phyloP scores from a whole-genome alignment of 2,329 filamentous ascomycete species.

The Colletotrichum liaoningense region DNA sequence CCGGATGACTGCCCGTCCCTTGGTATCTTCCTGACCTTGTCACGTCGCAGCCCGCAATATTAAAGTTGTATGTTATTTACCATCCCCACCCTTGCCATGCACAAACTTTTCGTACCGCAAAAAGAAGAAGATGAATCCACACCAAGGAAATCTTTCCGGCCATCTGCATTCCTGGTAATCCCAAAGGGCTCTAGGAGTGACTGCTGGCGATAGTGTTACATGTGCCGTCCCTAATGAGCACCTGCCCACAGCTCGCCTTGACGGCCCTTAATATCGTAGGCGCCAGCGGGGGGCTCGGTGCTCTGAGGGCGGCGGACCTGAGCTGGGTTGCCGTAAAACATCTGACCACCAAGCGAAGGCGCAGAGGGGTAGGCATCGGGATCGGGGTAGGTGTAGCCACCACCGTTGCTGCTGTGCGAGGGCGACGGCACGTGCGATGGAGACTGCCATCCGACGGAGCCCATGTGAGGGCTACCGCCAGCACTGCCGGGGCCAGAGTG shows the following conservation, averaged over 20 bases:
- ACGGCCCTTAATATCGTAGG: conserved; percentile 72
- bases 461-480: conserved; percentile 89
- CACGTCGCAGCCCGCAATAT: conserved; percentile 32
- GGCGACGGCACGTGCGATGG: conserved; percentile 80
- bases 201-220: not conserved
- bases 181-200: not conserved
- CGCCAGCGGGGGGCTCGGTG: conserved; percentile 71
- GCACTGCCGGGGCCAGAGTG: conserved; percentile 75
- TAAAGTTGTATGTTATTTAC: conserved; percentile 38
- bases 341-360: conserved; percentile 68
- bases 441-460: conserved; percentile 85
- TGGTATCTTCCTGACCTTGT: conserved; percentile 32
- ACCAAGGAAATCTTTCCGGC: not conserved
- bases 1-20: conserved; percentile 25
- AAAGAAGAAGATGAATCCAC: not conserved
- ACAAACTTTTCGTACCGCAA: conserved; percentile 30
- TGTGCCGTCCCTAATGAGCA: conserved; percentile 51
- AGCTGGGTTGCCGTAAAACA: conserved; percentile 77
- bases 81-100: conserved; percentile 34
- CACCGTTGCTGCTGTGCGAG: conserved; percentile 68
- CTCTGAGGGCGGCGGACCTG: conserved; percentile 79
- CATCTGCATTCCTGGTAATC: not conserved
- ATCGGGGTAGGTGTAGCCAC: conserved; percentile 83
- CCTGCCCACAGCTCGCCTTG: conserved; percentile 65
- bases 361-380: conserved; percentile 77